Evolutionary conservation across 2,329 filamentous ascomycete genomes (phyloP).

Genomic region (Fusarium temperatum): DNA sequence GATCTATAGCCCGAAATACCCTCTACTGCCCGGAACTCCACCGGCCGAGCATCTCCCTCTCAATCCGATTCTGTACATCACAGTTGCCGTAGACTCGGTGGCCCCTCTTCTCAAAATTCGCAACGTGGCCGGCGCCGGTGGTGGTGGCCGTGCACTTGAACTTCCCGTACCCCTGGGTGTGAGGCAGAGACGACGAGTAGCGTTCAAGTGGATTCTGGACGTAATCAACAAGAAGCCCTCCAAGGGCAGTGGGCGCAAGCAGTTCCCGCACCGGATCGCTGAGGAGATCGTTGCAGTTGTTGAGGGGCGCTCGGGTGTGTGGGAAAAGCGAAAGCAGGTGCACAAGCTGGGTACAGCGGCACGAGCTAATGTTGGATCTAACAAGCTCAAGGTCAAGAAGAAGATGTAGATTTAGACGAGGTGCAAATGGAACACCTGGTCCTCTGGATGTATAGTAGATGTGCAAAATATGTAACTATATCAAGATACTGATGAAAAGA

Average conservation of each 20-base stretch:
- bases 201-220: slow-evolving; percentile 90
- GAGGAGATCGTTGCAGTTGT: slow-evolving; percentile 88
- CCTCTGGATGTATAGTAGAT: slow-evolving; percentile 41
- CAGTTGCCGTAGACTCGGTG: slow-evolving; percentile 89
- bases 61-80: slow-evolving; percentile 89
- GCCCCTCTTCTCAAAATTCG: slow-evolving; percentile 87
- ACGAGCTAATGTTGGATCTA: slow-evolving; percentile 73
- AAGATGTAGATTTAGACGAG: slow-evolving; percentile 43
- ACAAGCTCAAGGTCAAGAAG: slow-evolving; percentile 50
- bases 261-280: slow-evolving; percentile 81
- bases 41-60: slow-evolving; percentile 83
- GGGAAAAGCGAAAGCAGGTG: slow-evolving; percentile 80
- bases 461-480: slow-evolving; percentile 46
- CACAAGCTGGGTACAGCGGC: slow-evolving; percentile 85
- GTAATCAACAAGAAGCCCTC: slow-evolving; percentile 81
- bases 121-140: slow-evolving; percentile 78
- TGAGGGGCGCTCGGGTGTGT: slow-evolving; percentile 83
- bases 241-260: slow-evolving; percentile 73
- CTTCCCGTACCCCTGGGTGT: slow-evolving; percentile 80
- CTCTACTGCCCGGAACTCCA: slow-evolving; percentile 79
- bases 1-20: slow-evolving; percentile 73
- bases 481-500: slow-evolving; percentile 40
- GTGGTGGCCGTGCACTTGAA: slow-evolving; percentile 85
- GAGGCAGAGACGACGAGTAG: slow-evolving; percentile 79
- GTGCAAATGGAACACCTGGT: not conserved